Evolutionary conservation across 305 asterid species (phyloP).

Genomic region (Plantago rigida): DNA sequence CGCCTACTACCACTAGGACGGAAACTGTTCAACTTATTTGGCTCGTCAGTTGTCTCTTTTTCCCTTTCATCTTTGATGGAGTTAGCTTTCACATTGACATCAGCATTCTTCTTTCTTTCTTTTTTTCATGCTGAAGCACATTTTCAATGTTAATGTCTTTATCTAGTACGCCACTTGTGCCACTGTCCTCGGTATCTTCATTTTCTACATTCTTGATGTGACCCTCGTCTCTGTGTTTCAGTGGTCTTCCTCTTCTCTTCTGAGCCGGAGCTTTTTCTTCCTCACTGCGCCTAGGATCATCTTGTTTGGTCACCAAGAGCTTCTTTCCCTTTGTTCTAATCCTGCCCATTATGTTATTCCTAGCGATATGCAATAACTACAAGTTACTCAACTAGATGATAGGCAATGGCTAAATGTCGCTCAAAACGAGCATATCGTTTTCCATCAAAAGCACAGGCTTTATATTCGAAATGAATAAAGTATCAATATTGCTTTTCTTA

Average conservation of each 20-base stretch:
- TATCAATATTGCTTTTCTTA: too few species aligned
- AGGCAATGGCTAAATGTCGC: too few species aligned
- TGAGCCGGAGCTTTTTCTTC: constrained; percentile 35
- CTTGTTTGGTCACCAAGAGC: constrained; percentile 27
- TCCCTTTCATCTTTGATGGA: constrained; percentile 29
- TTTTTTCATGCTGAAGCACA: constrained; percentile 30
- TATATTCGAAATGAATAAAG: too few species aligned
- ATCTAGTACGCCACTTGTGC: constrained; percentile 22
- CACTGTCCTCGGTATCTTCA: constrained; percentile 28
- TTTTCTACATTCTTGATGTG: constrained; percentile 31
- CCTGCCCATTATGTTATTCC: constrained; percentile 34
- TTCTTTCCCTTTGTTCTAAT: constrained; percentile 45
- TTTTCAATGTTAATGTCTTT: constrained; percentile 24
- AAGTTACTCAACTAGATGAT: too few species aligned
- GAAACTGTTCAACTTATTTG: constrained; percentile 30
- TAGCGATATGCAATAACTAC: neutral
- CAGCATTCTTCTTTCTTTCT: constrained; percentile 26
- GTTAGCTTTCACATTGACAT: constrained; percentile 29
- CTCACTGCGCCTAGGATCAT: constrained; percentile 35
- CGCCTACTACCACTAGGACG: constrained; percentile 39
- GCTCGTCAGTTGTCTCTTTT: constrained; percentile 28
- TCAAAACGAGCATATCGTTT: too few species aligned
- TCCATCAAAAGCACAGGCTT: too few species aligned
- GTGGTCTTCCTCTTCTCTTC: constrained; percentile 46
- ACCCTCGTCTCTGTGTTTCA: constrained; percentile 37